These are phyloP conservation scores for Ophiocordyceps robertsii DNA, from an alignment of 2,329 filamentous ascomycete genomes.

Conservation along the genomic window DNA sequence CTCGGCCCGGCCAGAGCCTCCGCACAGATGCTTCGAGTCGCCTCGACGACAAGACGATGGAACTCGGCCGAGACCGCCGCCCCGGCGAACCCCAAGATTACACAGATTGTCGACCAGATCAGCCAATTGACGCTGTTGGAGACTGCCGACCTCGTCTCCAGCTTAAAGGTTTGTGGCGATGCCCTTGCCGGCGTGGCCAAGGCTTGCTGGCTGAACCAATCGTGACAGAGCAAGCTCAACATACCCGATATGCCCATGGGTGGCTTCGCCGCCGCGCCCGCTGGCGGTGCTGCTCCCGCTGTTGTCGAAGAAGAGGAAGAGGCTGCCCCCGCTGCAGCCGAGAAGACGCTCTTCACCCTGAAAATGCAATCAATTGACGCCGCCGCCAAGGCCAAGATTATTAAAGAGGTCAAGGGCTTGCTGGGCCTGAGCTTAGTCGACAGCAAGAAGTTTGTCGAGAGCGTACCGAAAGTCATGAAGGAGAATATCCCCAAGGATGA, in stretches of 20 bases:
- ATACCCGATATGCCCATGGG: slow-evolving; percentile 96
- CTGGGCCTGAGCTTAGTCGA: slow-evolving; percentile 92
- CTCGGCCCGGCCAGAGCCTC: slow-evolving; percentile 31
- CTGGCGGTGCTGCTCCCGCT: slow-evolving; percentile 47
- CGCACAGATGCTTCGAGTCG: slow-evolving; percentile 31
- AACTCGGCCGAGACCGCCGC: slow-evolving; percentile 65
- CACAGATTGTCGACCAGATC: slow-evolving; percentile 93
- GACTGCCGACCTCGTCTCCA: slow-evolving; percentile 89
- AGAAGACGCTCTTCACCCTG: slow-evolving; percentile 94
- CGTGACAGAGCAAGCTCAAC: slow-evolving; percentile 69
- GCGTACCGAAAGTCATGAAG: slow-evolving; percentile 96
- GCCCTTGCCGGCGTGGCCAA: not conserved
- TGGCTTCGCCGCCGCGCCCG: slow-evolving; percentile 67
- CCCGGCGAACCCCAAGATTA: slow-evolving; percentile 75
- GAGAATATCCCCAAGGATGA: slow-evolving; percentile 98
- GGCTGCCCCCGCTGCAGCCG: slow-evolving; percentile 75
- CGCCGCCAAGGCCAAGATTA: slow-evolving; percentile 89
- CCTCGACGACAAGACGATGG: slow-evolving; percentile 56
- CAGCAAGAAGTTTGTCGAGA: slow-evolving; percentile 99
- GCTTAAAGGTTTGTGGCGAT: slow-evolving; percentile 62
- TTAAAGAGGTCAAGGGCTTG: slow-evolving; percentile 98
- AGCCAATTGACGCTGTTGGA: slow-evolving; percentile 95
- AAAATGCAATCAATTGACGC: slow-evolving; percentile 88
- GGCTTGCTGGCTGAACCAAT: not conserved
- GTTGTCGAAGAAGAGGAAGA: slow-evolving; percentile 74